Conservation (phyloP, 2,329 filamentous ascomycete species). For the Calonectria ilicicola region DNA sequence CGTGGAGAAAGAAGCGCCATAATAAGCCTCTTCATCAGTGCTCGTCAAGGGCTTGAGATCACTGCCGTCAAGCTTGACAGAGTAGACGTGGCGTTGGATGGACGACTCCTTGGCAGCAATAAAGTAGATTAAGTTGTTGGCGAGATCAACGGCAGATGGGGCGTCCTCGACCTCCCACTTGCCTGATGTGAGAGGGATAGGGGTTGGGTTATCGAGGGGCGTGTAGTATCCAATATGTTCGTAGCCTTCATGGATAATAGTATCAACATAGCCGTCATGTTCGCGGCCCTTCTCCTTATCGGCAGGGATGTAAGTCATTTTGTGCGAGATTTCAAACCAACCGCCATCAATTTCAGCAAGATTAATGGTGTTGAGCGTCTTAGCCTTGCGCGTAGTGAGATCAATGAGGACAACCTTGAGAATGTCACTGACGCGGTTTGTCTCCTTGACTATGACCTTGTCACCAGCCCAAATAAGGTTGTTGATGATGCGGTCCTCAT, state of each 20-base stretch:
- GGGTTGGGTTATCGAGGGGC: conserved; percentile 85
- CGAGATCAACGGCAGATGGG: conserved; percentile 85
- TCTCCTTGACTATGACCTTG: conserved; percentile 89
- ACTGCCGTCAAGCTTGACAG: conserved; percentile 85
- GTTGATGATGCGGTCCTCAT: conserved; percentile 89
- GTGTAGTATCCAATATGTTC: conserved; percentile 96
- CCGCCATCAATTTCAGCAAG: conserved; percentile 90
- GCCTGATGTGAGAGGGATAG: conserved; percentile 87
- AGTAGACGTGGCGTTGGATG: conserved; percentile 92
- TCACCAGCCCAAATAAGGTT: conserved; percentile 91
- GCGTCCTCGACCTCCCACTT: conserved; percentile 92
- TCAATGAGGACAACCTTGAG: conserved; percentile 90
- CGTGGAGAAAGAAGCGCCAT: conserved; percentile 84
- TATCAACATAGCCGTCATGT: conserved; percentile 93
- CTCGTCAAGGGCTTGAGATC: conserved; percentile 81
- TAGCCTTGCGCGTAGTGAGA: conserved; percentile 77
- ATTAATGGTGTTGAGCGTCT: conserved; percentile 83
- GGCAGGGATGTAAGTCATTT: conserved; percentile 87
- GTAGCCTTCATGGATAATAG: conserved; percentile 85
- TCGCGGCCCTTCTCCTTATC: conserved; percentile 80
- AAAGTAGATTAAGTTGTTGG: conserved; percentile 92
- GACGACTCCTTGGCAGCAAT: conserved; percentile 87
- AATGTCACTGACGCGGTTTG: conserved; percentile 93
- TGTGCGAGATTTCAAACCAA: conserved; percentile 95
- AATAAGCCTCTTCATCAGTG: conserved; percentile 79